A percentile compares a stretch with the other conserved stretches of the same genome.
Conservation (phyloP, 1,284 basidiomycete species). For the Naganishia liquefaciens region DNA sequence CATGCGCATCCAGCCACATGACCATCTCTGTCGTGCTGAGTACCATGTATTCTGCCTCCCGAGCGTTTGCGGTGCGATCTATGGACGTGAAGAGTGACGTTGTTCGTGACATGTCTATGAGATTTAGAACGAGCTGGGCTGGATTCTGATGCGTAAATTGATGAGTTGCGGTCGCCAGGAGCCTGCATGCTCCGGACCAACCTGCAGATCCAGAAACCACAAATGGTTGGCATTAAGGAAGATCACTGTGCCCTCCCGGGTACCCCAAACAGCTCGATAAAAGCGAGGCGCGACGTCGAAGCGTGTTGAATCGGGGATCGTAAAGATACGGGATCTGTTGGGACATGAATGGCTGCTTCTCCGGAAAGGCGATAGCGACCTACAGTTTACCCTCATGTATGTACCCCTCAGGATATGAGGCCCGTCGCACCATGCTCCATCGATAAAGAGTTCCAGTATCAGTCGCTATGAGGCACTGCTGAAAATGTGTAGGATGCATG, state of each 20-base stretch:
- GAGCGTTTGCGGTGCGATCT: not conserved
- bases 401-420: not conserved
- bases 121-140: conserved; percentile 4
- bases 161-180: too few species aligned
- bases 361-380: not conserved
- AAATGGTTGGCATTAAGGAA: conserved; percentile 2
- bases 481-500: conserved; percentile 30
- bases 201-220: conserved; percentile 18
- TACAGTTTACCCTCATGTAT: conserved; percentile 22
- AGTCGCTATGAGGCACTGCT: conserved; percentile 24
- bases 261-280: conserved; percentile 25
- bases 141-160: not conserved
- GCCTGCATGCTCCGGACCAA: not conserved
- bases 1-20: conserved; percentile 14
- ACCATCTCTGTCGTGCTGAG: conserved; percentile 17
- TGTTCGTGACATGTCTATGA: not conserved
- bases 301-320: not conserved
- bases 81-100: conserved; percentile 19
- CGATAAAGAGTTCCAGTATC: conserved; percentile 20
- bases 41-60: conserved; percentile 11
- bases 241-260: conserved; percentile 7
- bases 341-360: not conserved
- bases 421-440: conserved; percentile 14
- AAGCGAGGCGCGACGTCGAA: conserved; percentile 10
- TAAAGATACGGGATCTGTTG: conserved; percentile 3